Evolutionary conservation across 768 basidiomycete genomes (phyloP).

Genomic region (Fistulinella prunicolor): DNA sequence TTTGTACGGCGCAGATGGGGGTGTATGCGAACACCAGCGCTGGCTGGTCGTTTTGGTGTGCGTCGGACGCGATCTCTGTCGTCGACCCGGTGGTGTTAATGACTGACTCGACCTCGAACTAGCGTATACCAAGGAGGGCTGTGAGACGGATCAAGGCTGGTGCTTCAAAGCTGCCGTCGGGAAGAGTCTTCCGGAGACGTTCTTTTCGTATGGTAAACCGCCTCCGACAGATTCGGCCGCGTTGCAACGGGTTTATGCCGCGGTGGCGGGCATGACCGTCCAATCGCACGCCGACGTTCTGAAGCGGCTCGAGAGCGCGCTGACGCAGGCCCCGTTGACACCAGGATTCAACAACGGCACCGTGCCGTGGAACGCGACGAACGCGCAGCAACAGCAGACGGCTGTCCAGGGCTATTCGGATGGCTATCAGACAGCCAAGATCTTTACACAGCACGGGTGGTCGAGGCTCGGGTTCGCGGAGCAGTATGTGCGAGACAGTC

Average conservation of each 20-base stretch:
- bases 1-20: conserved; percentile 58
- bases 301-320: not conserved
- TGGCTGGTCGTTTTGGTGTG: conserved; percentile 73
- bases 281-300: conserved; percentile 16
- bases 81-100: not conserved
- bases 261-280: conserved; percentile 10
- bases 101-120: not conserved
- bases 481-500: conserved; percentile 55
- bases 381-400: conserved; percentile 8
- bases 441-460: conserved; percentile 48
- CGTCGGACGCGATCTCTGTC: conserved; percentile 15
- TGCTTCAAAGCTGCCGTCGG: conserved; percentile 65
- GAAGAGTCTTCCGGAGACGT: conserved; percentile 51
- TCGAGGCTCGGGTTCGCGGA: conserved; percentile 58
- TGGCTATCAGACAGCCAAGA: conserved; percentile 53
- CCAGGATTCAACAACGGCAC: not conserved
- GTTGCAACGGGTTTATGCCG: conserved; percentile 21
- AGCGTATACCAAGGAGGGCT: conserved; percentile 64
- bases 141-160: conserved; percentile 60
- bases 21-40: conserved; percentile 54
- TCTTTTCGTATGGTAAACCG: conserved; percentile 49
- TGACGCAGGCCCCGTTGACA: too few species aligned
- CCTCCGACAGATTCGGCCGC: conserved; percentile 19
- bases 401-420: conserved; percentile 51
- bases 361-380: conserved; percentile 6